Evolutionary conservation across 78 protist genomes (phyloP), one percentile per base, ranked within the genome.

Genomic region (Ministeria vibrans): DNA sequence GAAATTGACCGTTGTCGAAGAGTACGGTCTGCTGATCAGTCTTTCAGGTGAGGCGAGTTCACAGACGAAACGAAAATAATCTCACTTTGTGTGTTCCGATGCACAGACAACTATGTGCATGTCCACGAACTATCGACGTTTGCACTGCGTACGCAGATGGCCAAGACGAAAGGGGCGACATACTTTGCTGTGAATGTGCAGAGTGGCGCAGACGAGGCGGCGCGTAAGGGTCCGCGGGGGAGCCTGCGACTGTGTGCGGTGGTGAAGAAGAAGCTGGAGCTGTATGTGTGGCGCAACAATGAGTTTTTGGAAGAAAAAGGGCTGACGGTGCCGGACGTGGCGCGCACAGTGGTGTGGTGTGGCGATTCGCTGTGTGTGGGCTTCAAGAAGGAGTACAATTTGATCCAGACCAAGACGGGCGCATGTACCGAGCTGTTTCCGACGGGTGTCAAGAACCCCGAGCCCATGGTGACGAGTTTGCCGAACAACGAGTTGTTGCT

Each of bases 341-440:
- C 59, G 22, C 28, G 38, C 1, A n/a, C 77, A 2, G 61, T 45
- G 36, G 46, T 11, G 34, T 71, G 77, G 77, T 3, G 1, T 38
- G 61, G 15, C 61, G 43, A 71, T 27, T 1, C 3, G 32, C 43
- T 71, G 3, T 71, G 77, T 13, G 77, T 71, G 34, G 77, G 77
- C 13, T 71, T 34, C 46, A 6, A 15, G 20, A 27, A 6, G 38
- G 46, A 71, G 63, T 71, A 71, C 77, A 71, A 25, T 2, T 22
- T 71, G 3, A 38, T 71, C 36, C 39, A 71, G 6, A 25, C 38
- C 25, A 30, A 43, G 2, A 23, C 77, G 36, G 44, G 59, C 59
- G 77, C 77, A 36, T 20, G 42, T 38, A n/a, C 61, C 36, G 77
- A 71, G 27, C 53, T 71, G 23, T 71, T 71, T 34, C 2, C 51